Conservation (phyloP, 495 filamentous ascomycete species). For the Paragyromitra xinjiangensis region DNA sequence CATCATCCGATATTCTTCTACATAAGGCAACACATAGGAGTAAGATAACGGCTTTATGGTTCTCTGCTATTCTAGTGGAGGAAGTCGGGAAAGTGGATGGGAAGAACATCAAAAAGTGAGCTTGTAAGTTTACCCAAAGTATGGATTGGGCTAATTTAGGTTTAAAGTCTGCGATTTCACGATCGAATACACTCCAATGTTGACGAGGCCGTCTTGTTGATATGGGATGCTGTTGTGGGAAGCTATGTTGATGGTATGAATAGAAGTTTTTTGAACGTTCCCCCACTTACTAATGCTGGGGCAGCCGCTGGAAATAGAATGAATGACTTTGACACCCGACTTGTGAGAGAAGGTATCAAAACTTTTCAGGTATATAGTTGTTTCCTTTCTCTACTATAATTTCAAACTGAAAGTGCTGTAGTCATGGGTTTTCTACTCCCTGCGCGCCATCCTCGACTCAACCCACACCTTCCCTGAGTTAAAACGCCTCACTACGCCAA, state of each 20-base stretch:
- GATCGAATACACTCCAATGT: slow-evolving; percentile 64
- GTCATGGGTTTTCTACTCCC: slow-evolving; percentile 76
- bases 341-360: slow-evolving; percentile 65
- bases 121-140: slow-evolving; percentile 19
- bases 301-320: slow-evolving; percentile 55
- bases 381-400: slow-evolving; percentile 11
- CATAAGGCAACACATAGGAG: slow-evolving; percentile 65
- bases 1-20: slow-evolving; percentile 65
- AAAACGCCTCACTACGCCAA: slow-evolving; percentile 64
- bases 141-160: slow-evolving; percentile 24
- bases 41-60: slow-evolving; percentile 72
- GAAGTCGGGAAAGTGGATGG: slow-evolving; percentile 74
- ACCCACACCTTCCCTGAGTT: slow-evolving; percentile 66
- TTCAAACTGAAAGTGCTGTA: slow-evolving; percentile 30
- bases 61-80: slow-evolving; percentile 76
- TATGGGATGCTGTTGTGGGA: slow-evolving; percentile 61
- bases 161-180: slow-evolving; percentile 62
- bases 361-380: slow-evolving; percentile 67
- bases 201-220: slow-evolving; percentile 63
- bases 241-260: slow-evolving; percentile 39
- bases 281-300: slow-evolving; percentile 13
- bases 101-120: slow-evolving; percentile 67
- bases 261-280: neutral
- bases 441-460: slow-evolving; percentile 67
- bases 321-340: slow-evolving; percentile 43